These are phyloP conservation scores for Termitomyces sp. DNA, from an alignment of 1,284 basidiomycete genomes.

Conservation along the genomic window DNA sequence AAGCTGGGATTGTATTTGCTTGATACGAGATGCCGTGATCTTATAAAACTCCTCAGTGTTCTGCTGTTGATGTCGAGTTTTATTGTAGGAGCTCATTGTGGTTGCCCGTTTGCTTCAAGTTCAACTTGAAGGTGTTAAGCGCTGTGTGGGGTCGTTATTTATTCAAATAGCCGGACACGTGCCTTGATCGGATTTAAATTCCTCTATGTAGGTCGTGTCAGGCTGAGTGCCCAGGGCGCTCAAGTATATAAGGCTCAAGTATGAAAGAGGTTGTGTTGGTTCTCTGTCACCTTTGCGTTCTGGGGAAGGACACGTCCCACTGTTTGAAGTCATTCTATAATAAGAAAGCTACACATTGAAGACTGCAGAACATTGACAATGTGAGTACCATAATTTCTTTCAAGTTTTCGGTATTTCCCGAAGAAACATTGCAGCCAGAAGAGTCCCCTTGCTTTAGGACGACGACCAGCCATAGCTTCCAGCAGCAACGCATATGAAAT, in stretches of 20 bases:
- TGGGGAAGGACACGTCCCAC: too few species aligned
- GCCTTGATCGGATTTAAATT: neutral
- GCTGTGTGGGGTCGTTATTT: too few species aligned
- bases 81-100: slow-evolving; percentile 28
- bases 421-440: neutral
- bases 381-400: too few species aligned
- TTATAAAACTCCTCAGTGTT: slow-evolving; percentile 45
- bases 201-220: too few species aligned
- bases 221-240: too few species aligned
- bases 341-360: neutral
- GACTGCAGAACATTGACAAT: neutral
- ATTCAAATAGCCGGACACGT: neutral
- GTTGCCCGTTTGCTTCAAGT: too few species aligned
- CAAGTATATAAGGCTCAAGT: too few species aligned
- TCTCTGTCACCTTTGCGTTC: too few species aligned
- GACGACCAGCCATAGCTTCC: slow-evolving; percentile 12
- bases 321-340: too few species aligned
- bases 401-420: too few species aligned
- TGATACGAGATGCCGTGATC: slow-evolving; percentile 58
- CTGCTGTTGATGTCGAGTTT: slow-evolving; percentile 23
- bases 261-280: too few species aligned
- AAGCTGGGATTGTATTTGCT: slow-evolving; percentile 70
- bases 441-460: neutral
- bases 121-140: too few species aligned
- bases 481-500: slow-evolving; percentile 32